A percentile compares a stretch with the other conserved stretches of the same genome.
These are phyloP conservation scores for Tetraselmis chui DNA, from an alignment of 139 green algal genomes.

Conservation along the genomic window DNA sequence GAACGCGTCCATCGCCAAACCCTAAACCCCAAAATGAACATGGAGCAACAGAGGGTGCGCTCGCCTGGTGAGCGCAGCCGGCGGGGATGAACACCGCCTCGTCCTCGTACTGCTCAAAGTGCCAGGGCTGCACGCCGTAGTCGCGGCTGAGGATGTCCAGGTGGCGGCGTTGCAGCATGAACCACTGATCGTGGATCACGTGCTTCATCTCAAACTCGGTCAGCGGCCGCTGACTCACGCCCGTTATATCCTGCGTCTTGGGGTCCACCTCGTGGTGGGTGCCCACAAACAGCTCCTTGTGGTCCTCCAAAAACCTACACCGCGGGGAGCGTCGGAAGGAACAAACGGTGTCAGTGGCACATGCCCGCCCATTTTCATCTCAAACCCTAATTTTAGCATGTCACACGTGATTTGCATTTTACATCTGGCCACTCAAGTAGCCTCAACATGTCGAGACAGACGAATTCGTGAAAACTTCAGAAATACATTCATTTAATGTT, in stretches of 20 bases:
- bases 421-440: too few relatives aligned
- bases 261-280: not conserved
- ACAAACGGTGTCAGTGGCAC: too few relatives aligned
- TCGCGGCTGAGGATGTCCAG: conserved; percentile 19
- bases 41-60: too few relatives aligned
- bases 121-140: conserved; percentile 49
- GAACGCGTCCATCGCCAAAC: too few relatives aligned
- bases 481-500: too few relatives aligned
- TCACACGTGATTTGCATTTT: too few relatives aligned
- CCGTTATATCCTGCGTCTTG: not conserved
- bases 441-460: too few relatives aligned
- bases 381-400: too few relatives aligned
- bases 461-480: too few relatives aligned
- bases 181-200: conserved; percentile 30
- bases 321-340: conserved; percentile 7
- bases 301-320: conserved; percentile 28
- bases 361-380: too few relatives aligned
- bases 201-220: conserved; percentile 14
- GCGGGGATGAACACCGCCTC: conserved; percentile 87
- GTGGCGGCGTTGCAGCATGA: conserved; percentile 40
- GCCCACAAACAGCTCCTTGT: conserved; percentile 41
- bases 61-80: conserved; percentile 82
- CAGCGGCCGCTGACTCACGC: conserved; percentile 12
- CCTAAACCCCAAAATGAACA: too few relatives aligned
- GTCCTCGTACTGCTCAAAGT: conserved; percentile 65